Evolutionary conservation across 2,329 filamentous ascomycete species (phyloP), one percentile per base, ranked within the genome.

Genomic region (Colletotrichum salicis): DNA sequence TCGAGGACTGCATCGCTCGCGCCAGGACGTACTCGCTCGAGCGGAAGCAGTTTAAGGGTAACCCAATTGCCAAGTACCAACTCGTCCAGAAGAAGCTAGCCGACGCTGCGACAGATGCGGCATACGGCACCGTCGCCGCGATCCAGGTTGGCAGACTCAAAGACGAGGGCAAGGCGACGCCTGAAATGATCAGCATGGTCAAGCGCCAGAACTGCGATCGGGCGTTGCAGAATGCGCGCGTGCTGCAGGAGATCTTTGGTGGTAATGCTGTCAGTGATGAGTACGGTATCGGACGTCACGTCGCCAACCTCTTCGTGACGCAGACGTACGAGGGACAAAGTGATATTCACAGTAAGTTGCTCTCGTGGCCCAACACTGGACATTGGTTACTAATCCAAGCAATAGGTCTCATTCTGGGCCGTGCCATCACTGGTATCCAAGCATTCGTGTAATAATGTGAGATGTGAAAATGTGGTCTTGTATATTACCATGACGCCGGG

Each of bases 251-350:
- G 85, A 90, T 99, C 27, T 98, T 99, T 84, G 96, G 96, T 70
- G 96, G 96, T 35, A 99, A 99, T 79, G 96, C 96, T n/a, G 94
- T 96, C 61, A 97, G 95, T 79, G 96, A 99, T 78, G 96, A 99
- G 84, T 99, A 98, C 79, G 91, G 91, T 73, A 98, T 99, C 78
- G 96, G 94, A 19, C 90, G 96, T 74, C 96, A 98, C 84, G 96
- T 98, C 71, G 92, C 96, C 68, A 99, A 99, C 81, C 82, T 99
- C 74, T 99, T 97, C 82, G 96, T 99, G 64, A 97, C 96, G 66
- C 96, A 98, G 85, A 98, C 96, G 1, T 99, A 99, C 77, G 96
- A 99, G 84, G 96, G 96, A 27, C 96, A 98, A 84, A 98, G 95
- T 79, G 96, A 98, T 83, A 98, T 98, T 80, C 96, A 98, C 82